These are phyloP conservation scores for Asterophora lycoperdoides DNA, from an alignment of 768 basidiomycete species.

Conservation along the genomic window DNA sequence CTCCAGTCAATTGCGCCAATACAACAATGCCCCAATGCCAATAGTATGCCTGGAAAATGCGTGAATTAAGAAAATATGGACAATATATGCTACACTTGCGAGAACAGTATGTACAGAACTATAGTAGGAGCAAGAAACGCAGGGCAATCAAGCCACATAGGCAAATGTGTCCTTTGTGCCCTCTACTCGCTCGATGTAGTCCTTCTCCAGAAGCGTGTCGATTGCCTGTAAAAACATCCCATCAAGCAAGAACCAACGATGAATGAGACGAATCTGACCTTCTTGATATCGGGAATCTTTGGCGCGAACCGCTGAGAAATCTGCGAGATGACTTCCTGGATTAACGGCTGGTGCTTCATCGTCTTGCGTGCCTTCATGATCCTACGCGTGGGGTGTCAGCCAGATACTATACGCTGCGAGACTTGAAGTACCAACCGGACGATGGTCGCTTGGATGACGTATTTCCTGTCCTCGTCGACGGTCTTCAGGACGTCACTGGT, in stretches of 20 bases:
- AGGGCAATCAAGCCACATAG: conserved; percentile 54
- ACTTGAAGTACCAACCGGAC: conserved; percentile 52
- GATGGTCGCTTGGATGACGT: conserved; percentile 92
- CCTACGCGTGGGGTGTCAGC: conserved; percentile 31
- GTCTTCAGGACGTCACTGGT: conserved; percentile 85
- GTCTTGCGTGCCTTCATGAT: conserved; percentile 96
- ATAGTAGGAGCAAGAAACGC: conserved; percentile 2
- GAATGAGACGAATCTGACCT: conserved; percentile 44
- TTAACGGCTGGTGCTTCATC: conserved; percentile 89
- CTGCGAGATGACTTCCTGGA: conserved; percentile 87
- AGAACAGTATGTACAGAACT: conserved; percentile 7
- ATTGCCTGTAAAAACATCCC: too few species aligned
- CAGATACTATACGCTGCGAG: not conserved
- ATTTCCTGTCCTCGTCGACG: conserved; percentile 96
- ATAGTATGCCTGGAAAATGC: not conserved
- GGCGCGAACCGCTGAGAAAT: conserved; percentile 86
- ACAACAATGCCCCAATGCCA: not conserved
- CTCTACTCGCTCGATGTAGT: conserved; percentile 94
- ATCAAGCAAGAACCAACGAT: too few species aligned
- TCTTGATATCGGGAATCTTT: conserved; percentile 95
- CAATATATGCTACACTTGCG: conserved; percentile 45
- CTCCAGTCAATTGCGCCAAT: too few species aligned
- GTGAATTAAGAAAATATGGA: conserved; percentile 5
- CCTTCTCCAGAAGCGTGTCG: conserved; percentile 89
- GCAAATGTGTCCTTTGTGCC: conserved; percentile 87